Evolutionary conservation across 768 basidiomycete species (phyloP), one percentile per base, ranked within the genome.

Genomic region (Neoboletus brunneissimus): DNA sequence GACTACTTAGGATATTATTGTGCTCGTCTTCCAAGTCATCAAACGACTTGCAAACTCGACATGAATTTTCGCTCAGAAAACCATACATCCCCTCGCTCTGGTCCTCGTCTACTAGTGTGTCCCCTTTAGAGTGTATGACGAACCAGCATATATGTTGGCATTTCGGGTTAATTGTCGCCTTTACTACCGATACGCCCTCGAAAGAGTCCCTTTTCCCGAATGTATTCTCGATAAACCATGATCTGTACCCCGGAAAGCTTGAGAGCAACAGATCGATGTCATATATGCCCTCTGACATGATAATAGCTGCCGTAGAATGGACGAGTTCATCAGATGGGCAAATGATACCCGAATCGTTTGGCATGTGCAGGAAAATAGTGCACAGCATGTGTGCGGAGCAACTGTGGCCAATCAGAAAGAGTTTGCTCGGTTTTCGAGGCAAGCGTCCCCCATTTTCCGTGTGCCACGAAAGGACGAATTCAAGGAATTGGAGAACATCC

Each of bases 371-470:
- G 67, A 91, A 79, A 31, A 93, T 81, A 55, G 85, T 81, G 41
- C 81, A 71, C 12, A 92, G 73, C 78, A 93, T 92, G 69, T 94
- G 91, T 1, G 91, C 88, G 57, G 86, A 78, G 72, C 88, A 90
- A 70, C 89, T 91, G 70, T 93, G 91, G 13, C 89, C 90, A 25
- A 90, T 75, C 42, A 91, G 75, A 70, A 81, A 79, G 43, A 92
- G 66, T 23, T 53, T 68, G 29, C 63, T 57, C 3, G 76, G 70
- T 64, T 81, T 76, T 51, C 79, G 79, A 32, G 64, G 68, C 35
- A 62, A 48, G 25, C 53, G 58, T 25, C 61, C 55, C 5, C 53
- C 56, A 11, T 60, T 59, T 32, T 8, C 59, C 20, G 44, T 38
- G 49, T 61, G 16, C 82, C 84, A 86, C 3, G 66, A 58, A 48